Evolutionary conservation across 257 asterid species (phyloP).

Genomic region (Solanum bukasovii): DNA sequence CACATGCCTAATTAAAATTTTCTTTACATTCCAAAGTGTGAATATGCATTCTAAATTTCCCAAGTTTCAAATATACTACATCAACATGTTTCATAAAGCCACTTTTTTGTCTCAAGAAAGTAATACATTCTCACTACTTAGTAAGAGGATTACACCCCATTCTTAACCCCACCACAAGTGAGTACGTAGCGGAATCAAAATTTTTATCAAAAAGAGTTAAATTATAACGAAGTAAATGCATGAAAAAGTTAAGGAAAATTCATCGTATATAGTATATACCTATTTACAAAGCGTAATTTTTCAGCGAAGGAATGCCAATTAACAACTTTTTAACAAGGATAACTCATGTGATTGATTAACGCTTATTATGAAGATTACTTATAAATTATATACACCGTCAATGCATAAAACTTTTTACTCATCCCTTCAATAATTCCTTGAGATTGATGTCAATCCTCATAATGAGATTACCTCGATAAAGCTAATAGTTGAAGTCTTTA

Average conservation of each 20-base stretch:
- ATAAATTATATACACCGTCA: background rate
- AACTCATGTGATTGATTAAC: background rate
- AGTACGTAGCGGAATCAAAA: background rate
- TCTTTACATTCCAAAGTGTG: background rate
- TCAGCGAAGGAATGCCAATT: background rate
- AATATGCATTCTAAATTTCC: background rate
- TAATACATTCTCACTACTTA: background rate
- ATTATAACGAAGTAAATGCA: background rate
- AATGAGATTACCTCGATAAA: background rate
- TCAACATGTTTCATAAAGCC: background rate
- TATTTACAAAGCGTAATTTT: background rate
- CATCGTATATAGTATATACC: background rate
- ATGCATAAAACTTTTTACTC: background rate
- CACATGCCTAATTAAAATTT: background rate
- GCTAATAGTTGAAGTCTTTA: background rate
- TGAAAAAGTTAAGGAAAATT: no score
- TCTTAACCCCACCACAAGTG: background rate
- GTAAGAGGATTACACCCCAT: background rate
- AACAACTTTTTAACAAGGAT: background rate
- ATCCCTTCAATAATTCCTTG: background rate
- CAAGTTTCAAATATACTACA: background rate
- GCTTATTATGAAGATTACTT: background rate
- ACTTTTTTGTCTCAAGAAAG: background rate
- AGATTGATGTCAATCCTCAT: background rate
- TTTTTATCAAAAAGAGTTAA: background rate